Conservation (phyloP, 2,329 filamentous ascomycete species). For the Aquanectria penicillioides region DNA sequence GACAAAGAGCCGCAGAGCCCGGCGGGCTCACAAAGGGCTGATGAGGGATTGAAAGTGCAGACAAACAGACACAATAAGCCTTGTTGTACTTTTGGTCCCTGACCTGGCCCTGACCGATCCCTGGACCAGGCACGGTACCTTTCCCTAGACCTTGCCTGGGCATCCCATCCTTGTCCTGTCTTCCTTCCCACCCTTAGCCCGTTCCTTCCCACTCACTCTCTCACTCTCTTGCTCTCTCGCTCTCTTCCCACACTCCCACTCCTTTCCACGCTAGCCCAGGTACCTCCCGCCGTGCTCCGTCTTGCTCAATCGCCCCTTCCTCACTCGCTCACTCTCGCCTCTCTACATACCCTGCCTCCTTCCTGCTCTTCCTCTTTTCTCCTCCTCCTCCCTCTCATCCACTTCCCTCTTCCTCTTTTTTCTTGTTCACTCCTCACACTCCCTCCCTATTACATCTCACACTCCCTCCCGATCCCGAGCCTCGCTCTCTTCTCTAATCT, state of each 20-base stretch:
- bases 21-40: too few relatives aligned
- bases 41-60: too few relatives aligned
- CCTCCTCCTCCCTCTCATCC: conserved; percentile 20
- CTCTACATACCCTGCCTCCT: conserved; percentile 11
- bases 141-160: conserved; percentile 16
- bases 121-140: background rate
- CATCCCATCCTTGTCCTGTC: conserved; percentile 23
- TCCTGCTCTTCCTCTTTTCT: conserved; percentile 20
- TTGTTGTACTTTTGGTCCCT: conserved; percentile 12
- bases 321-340: conserved; percentile 11
- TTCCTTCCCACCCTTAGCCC: conserved; percentile 3
- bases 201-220: conserved; percentile 8
- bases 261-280: conserved; percentile 14
- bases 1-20: too few relatives aligned
- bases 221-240: background rate
- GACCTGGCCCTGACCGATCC: conserved; percentile 3
- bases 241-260: conserved; percentile 8
- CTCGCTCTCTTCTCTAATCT: conserved; percentile 30
- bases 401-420: conserved; percentile 22
- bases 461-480: conserved; percentile 25
- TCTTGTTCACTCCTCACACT: conserved; percentile 19
- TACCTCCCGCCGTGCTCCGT: conserved; percentile 5
- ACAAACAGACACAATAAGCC: background rate
- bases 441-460: conserved; percentile 19
- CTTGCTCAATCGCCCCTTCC: conserved; percentile 17